Evolutionary conservation across 305 asterid genomes (phyloP), one percentile per base, ranked within the genome.

Genomic region (Fraxinus albicans): DNA sequence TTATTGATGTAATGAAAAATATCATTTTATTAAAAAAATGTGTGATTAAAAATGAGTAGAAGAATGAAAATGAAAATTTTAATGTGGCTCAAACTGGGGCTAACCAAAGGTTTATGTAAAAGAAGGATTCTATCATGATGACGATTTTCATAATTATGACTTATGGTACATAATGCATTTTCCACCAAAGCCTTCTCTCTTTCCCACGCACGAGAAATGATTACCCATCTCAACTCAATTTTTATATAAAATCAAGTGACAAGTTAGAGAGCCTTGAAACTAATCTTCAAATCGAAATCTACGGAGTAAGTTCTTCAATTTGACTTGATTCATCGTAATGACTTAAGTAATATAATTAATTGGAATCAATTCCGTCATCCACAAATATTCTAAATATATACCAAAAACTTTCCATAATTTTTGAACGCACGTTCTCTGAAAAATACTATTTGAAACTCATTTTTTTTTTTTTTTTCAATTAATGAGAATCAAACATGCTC

Each of bases 51-150:
- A 25, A 25, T 25, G 0, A 25, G 27, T 25, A 25, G 27, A 25
- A 25, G 27, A 25, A 25, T 1, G 27, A 25, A 25, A 25, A 25
- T 25, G 27, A 25, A 25, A 25, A 25, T 25, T 25, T 25, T 25
- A 25, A 25, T 25, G 27, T 25, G 27, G 1, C 1, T 25, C 27
- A 25, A 25, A 25, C 27, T 25, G 27, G 27, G 27, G 27, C 27
- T 77, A 81, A 85, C 81, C 72, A 69, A 50, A 87, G 84, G 88
- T 86, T 81, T 89, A 88, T 87, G 94, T 85, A 85, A 87, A 88
- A 87, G 86, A 91, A 83, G 89, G 87, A 83, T 85, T 87, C 44
- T 23, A 83, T 78, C 73, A 80, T 81, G 77, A 82, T 73, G 77
- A 78, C 78, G 80, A 69, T 34, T 35, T 27, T 25, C 33, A 47